Evolutionary conservation across 148 eudicot genomes (phyloP), one percentile per base, ranked within the genome.

Genomic region (Simmondsia chinensis): DNA sequence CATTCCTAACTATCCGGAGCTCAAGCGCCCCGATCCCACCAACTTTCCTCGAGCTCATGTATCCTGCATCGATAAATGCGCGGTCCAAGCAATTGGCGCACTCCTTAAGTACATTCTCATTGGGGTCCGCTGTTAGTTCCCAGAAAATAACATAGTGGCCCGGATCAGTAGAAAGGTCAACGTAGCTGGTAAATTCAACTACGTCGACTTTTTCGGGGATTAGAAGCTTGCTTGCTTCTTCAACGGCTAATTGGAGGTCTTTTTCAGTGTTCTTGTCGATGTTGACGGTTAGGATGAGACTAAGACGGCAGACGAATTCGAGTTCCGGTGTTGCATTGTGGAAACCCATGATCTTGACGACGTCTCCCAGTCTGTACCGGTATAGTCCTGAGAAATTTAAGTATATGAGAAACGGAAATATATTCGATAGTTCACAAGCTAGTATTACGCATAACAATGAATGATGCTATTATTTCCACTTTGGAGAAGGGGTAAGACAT

Each of bases 261-360:
- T 71, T 77, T 63, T 93, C 99, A 0, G 99, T 86, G 74, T 80
- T 93, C 70, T 93, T 93, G 87, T 93, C 99, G 10, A 93, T 72
- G 73, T 93, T 87, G 33, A 93, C 65, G 34, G 60, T 76, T 12
- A 80, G 76, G 19, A 93, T 52, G n/a, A 93, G 83, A 58, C 80
- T 93, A 2, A 73, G 73, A 34, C 99, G 56, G 52, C 99, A 93
- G 9, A 93, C 35, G 30, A 79, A 93, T 43, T 93, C 73, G 24
- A 93, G 75, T 39, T 82, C 77, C 0, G 99, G 99, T 1, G 99
- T 93, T 1, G 75, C 46, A 72, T 86, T 93, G 69, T 86, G 75
- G 73, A 93, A 93, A 0, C 89, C 82, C 50, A 41, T 61, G 4
- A 93, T 76, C 61, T 77, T 77, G 0, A 93, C 94, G 12, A 68